phyloP scores from a whole-genome alignment of 768 basidiomycete species.

The Naganishia randhawae region DNA sequence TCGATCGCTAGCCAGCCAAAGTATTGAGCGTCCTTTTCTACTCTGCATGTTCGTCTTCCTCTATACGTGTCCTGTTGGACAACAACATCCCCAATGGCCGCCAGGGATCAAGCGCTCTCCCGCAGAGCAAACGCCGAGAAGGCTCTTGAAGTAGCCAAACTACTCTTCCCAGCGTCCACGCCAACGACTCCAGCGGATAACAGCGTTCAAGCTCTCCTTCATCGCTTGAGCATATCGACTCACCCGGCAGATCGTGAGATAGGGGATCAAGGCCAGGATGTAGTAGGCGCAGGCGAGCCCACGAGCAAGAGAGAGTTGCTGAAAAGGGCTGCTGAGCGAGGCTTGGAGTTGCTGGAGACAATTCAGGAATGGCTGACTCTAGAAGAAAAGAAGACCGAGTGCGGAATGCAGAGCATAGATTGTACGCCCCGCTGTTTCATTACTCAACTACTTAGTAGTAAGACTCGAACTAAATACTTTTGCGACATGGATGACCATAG shows the following conservation, averaged over 20 bases:
- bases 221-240: background rate
- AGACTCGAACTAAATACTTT: background rate
- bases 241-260: background rate
- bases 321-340: slow-evolving; percentile 1
- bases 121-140: background rate
- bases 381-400: background rate
- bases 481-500: background rate
- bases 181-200: background rate
- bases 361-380: slow-evolving; percentile 18
- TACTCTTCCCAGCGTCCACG: background rate
- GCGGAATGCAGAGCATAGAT: background rate
- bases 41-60: too few species aligned
- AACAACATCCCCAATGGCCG: background rate
- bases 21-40: too few species aligned
- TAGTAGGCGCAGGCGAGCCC: too few species aligned
- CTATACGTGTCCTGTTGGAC: too few species aligned
- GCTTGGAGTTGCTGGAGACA: slow-evolving; percentile 11
- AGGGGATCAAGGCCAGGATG: background rate
- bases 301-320: background rate
- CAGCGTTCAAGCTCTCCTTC: background rate
- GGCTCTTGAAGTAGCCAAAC: background rate
- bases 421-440: background rate
- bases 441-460: background rate
- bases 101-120: background rate
- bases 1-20: background rate